These are phyloP conservation scores for Dendrothele bispora DNA, from an alignment of 768 basidiomycete genomes.

Conservation along the genomic window DNA sequence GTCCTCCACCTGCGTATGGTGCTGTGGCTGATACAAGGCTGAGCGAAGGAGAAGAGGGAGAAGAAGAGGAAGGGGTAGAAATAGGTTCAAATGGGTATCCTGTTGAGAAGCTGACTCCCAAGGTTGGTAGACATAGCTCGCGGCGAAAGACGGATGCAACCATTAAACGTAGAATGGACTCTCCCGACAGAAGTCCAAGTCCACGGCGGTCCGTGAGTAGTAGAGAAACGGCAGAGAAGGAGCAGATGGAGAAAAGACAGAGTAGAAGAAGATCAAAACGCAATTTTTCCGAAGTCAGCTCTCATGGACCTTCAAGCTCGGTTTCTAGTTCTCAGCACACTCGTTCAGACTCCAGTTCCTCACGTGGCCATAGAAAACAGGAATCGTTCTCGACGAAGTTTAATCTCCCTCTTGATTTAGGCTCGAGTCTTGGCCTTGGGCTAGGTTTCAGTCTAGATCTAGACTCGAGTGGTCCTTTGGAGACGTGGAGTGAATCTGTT, in stretches of 20 bases:
- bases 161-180: too few species aligned
- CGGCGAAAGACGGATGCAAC: too few species aligned
- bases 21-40: neutral
- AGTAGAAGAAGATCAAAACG: neutral
- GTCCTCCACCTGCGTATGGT: constrained; percentile 51
- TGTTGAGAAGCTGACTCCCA: too few species aligned
- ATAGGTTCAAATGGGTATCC: too few species aligned
- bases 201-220: neutral
- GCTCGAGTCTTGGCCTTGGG: constrained; percentile 1
- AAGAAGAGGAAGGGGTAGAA: too few species aligned
- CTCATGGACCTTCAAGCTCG: too few species aligned
- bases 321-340: neutral
- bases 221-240: neutral
- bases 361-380: neutral
- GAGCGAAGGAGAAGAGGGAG: neutral
- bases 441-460: constrained; percentile 1
- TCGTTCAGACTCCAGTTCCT: too few species aligned
- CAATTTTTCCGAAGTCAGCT: neutral
- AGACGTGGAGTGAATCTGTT: neutral
- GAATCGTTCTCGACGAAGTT: too few species aligned
- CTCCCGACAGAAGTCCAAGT: too few species aligned
- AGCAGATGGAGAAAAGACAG: neutral
- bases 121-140: too few species aligned
- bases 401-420: neutral
- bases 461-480: too few species aligned